Percentiles rank a stretch among this genome's conserved stretches.
phyloP scores from a whole-genome alignment of 2,329 filamentous ascomycete genomes.

The Aureobasidium sp. region DNA sequence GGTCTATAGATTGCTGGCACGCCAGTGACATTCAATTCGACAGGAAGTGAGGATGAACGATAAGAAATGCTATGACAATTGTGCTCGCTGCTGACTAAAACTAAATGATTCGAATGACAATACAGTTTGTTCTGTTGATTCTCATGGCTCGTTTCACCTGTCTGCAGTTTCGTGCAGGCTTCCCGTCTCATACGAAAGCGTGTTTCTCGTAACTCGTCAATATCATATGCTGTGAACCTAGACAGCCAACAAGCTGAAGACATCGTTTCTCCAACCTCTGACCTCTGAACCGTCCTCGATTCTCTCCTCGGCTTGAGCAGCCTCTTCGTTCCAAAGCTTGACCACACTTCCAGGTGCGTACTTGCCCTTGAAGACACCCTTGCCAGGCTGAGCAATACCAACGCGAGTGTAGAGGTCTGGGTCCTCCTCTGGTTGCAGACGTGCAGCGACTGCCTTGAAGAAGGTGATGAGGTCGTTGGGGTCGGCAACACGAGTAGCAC shows the following conservation, averaged over 20 bases:
- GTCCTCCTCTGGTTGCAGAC: slow-evolving; percentile 64
- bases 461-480: slow-evolving; percentile 77
- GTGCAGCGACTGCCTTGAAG: slow-evolving; percentile 70
- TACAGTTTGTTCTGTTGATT: neutral
- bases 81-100: neutral
- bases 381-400: slow-evolving; percentile 56
- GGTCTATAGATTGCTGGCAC: neutral
- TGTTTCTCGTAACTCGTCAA: slow-evolving; percentile 4
- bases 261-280: slow-evolving; percentile 74
- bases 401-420: slow-evolving; percentile 69
- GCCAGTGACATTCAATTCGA: neutral
- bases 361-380: slow-evolving; percentile 68
- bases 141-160: neutral
- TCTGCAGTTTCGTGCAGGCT: neutral
- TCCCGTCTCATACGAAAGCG: neutral
- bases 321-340: slow-evolving; percentile 84
- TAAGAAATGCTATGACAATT: neutral
- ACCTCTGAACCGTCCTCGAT: slow-evolving; percentile 62
- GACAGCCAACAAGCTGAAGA: slow-evolving; percentile 53
- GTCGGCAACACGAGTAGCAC: slow-evolving; percentile 75
- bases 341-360: slow-evolving; percentile 88
- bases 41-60: no score
- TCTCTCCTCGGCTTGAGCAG: slow-evolving; percentile 59
- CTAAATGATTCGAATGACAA: neutral
- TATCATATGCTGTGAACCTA: neutral